Evolutionary conservation across 2,329 filamentous ascomycete genomes (phyloP).

Genomic region (Exophiala bonariae): DNA sequence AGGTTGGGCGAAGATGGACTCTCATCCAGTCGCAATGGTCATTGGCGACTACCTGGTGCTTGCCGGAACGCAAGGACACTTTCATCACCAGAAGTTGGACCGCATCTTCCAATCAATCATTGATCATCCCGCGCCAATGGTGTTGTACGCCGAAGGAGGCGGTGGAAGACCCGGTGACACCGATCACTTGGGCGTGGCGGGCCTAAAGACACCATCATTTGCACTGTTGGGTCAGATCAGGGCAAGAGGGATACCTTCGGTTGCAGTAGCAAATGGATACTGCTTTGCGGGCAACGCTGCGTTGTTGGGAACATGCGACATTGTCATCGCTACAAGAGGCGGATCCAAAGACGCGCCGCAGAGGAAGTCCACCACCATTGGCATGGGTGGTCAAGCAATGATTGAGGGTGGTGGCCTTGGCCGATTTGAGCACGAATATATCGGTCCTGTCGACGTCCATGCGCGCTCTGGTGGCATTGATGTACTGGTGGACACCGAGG

Average conservation of each 20-base stretch:
- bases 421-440: conserved; percentile 22
- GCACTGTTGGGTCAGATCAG: conserved; percentile 22
- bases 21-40: conserved; percentile 22
- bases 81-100: conserved; percentile 23
- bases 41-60: conserved; percentile 22
- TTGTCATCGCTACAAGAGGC: conserved; percentile 20
- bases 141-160: conserved; percentile 22
- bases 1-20: conserved; percentile 21
- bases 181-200: conserved; percentile 19
- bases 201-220: conserved; percentile 22
- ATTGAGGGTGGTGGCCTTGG: conserved; percentile 22
- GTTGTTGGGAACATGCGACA: conserved; percentile 23
- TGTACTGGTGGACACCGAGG: conserved; percentile 23
- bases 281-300: conserved; percentile 24
- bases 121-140: conserved; percentile 21
- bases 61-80: conserved; percentile 22
- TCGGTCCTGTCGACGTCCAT: conserved; percentile 21
- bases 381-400: conserved; percentile 24
- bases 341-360: conserved; percentile 19
- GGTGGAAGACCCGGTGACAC: conserved; percentile 22
- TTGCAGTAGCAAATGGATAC: conserved; percentile 23
- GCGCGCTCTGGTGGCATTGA: conserved; percentile 23
- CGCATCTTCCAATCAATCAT: conserved; percentile 24
- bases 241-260: conserved; percentile 22
- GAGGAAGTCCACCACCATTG: conserved; percentile 22